Conservation (phyloP, 495 filamentous ascomycete species). For the Haplographium delicatum region DNA sequence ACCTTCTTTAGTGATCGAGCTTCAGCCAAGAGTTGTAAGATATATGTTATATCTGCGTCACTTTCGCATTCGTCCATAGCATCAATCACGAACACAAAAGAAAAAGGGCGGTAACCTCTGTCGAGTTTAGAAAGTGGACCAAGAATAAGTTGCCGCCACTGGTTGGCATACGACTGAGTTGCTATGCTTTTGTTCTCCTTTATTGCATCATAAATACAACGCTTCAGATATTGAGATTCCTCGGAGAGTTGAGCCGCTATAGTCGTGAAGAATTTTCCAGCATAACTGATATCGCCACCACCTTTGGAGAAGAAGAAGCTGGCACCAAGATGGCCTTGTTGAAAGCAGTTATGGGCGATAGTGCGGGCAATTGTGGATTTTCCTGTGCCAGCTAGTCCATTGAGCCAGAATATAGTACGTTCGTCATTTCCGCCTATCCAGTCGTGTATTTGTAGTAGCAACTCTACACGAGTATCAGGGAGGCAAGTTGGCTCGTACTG, state of each 20-base stretch:
- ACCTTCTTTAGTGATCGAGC: constrained; percentile 17
- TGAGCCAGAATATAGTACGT: neutral
- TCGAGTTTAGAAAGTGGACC: constrained; percentile 5
- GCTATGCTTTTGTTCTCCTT: neutral
- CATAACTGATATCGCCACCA: neutral
- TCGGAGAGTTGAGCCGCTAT: neutral
- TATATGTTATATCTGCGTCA: constrained; percentile 16
- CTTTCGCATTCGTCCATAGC: constrained; percentile 23
- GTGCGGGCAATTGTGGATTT: constrained; percentile 9
- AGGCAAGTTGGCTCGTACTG: neutral
- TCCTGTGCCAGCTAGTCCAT: constrained; percentile 16
- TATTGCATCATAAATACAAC: neutral
- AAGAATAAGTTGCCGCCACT: neutral
- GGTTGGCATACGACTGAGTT: neutral
- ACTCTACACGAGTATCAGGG: neutral
- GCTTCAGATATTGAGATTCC: neutral
- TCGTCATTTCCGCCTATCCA: neutral
- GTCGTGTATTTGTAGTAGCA: neutral
- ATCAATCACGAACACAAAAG: constrained; percentile 19
- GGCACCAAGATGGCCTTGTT: neutral
- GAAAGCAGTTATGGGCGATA: neutral
- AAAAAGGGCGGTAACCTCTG: neutral
- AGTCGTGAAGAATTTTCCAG: neutral
- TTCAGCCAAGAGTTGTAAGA: constrained; percentile 22
- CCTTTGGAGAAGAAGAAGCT: neutral